Evolutionary conservation across 2,329 filamentous ascomycete genomes (phyloP).

Genomic region (Trichoderma hamatum): DNA sequence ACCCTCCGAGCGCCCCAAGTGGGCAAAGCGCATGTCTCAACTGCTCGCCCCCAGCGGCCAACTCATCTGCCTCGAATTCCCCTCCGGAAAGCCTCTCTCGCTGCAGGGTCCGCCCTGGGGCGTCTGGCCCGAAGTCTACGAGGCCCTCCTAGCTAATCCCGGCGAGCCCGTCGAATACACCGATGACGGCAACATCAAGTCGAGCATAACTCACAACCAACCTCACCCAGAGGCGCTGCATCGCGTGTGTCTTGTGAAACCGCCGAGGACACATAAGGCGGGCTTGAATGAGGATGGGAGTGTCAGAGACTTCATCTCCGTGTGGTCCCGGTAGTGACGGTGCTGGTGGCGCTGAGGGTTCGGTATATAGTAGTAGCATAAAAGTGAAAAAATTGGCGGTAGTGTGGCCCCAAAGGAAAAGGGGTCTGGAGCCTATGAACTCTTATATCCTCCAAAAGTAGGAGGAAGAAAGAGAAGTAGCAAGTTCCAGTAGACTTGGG

Average conservation of each 20-base stretch:
- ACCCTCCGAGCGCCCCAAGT: slow-evolving; percentile 53
- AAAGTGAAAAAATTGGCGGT: not conserved
- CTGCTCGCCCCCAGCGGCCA: slow-evolving; percentile 54
- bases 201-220: slow-evolving; percentile 36
- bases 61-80: slow-evolving; percentile 74
- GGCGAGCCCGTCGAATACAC: slow-evolving; percentile 67
- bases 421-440: not conserved
- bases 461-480: not conserved
- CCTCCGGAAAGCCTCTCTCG: slow-evolving; percentile 68
- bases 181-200: slow-evolving; percentile 47
- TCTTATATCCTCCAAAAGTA: not conserved
- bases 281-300: slow-evolving; percentile 51
- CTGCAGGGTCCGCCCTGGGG: slow-evolving; percentile 74
- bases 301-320: slow-evolving; percentile 56
- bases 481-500: not conserved
- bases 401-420: not conserved
- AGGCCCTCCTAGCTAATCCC: slow-evolving; percentile 70
- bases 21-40: slow-evolving; percentile 56
- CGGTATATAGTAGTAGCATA: not conserved
- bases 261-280: slow-evolving; percentile 51
- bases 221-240: slow-evolving; percentile 43
- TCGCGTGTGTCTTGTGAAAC: slow-evolving; percentile 54
- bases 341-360: not conserved
- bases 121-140: slow-evolving; percentile 68
- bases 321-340: slow-evolving; percentile 49